Conservation (phyloP, 2,329 filamentous ascomycete genomes). For the Exophiala calicioides region DNA sequence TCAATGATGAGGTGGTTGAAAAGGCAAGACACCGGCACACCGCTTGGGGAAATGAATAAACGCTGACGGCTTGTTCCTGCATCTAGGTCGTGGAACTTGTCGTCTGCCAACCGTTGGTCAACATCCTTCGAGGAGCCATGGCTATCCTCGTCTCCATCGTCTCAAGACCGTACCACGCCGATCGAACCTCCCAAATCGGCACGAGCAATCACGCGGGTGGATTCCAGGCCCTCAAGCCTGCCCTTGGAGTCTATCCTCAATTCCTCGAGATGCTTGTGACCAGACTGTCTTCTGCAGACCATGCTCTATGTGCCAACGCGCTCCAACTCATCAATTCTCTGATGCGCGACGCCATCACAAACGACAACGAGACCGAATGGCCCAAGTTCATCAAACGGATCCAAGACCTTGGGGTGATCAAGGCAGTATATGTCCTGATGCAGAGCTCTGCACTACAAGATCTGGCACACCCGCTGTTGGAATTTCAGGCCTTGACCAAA, state of each 20-base stretch:
- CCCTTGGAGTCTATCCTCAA: conserved; percentile 84
- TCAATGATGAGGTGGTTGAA: conserved; percentile 56
- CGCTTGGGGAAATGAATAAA: conserved; percentile 3
- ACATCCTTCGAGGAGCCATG: conserved; percentile 95
- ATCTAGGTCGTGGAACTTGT: conserved; percentile 80
- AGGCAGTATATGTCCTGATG: conserved; percentile 89
- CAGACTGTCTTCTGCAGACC: conserved; percentile 88
- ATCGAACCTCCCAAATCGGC: conserved; percentile 55
- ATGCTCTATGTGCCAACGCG: conserved; percentile 92
- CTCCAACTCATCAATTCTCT: conserved; percentile 93
- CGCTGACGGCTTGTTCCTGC: conserved; percentile 3
- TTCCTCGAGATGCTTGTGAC: conserved; percentile 94
- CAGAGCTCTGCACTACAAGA: conserved; percentile 91
- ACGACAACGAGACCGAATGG: conserved; percentile 80
- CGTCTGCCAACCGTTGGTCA: conserved; percentile 92
- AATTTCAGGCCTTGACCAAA: conserved; percentile 92
- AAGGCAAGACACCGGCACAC: conserved; percentile 41
- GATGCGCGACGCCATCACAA: conserved; percentile 85
- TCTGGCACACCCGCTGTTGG: conserved; percentile 81
- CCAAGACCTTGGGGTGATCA: conserved; percentile 90
- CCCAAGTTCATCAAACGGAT: conserved; percentile 90
- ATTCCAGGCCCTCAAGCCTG: conserved; percentile 87
- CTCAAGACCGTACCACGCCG: conserved; percentile 70
- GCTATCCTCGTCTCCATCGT: conserved; percentile 93
- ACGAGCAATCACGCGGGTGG: conserved; percentile 61